Evolutionary conservation across 108 stramenopile genomes (phyloP).

Genomic region (Fragilaria crotonensis): DNA sequence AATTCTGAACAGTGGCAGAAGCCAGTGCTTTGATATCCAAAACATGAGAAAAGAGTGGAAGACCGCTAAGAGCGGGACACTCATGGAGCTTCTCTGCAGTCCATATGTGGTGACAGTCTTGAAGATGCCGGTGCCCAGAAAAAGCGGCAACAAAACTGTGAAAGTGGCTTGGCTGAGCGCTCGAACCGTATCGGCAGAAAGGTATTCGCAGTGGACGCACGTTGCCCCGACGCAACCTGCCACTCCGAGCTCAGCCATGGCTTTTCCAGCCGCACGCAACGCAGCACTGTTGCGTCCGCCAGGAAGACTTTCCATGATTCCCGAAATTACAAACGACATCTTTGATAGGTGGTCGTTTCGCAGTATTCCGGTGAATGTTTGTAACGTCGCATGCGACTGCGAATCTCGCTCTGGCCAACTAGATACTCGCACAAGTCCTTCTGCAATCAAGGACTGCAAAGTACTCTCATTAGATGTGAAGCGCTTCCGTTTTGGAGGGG

Average conservation of each 20-base stretch:
- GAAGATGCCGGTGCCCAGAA: conserved; percentile 24
- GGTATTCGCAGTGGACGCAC: conserved; percentile 15
- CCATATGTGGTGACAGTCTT: conserved; percentile 20
- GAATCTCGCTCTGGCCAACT: too few species aligned
- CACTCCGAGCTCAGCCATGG: conserved; percentile 17
- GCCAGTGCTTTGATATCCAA: background rate
- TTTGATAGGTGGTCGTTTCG: too few species aligned
- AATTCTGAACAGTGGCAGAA: conserved; percentile 17
- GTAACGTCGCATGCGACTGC: too few species aligned
- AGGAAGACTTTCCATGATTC: too few species aligned
- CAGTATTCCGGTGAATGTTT: too few species aligned
- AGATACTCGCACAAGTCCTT: too few species aligned
- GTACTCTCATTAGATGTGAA: too few species aligned
- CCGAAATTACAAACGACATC: too few species aligned
- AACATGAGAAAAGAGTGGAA: conserved; percentile 16
- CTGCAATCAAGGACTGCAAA: too few species aligned
- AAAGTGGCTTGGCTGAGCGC: conserved; percentile 15
- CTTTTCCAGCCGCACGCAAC: conserved; percentile 5
- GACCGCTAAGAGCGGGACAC: conserved; percentile 14
- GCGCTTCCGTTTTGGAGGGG: too few species aligned
- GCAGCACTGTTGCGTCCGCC: too few species aligned
- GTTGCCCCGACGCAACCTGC: conserved; percentile 16
- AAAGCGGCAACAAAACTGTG: conserved; percentile 21
- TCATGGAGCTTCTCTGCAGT: conserved; percentile 8
- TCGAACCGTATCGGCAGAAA: conserved; percentile 1